Conservation (phyloP, 1,139 yeast genomes). For the Spathaspora sp. region DNA sequence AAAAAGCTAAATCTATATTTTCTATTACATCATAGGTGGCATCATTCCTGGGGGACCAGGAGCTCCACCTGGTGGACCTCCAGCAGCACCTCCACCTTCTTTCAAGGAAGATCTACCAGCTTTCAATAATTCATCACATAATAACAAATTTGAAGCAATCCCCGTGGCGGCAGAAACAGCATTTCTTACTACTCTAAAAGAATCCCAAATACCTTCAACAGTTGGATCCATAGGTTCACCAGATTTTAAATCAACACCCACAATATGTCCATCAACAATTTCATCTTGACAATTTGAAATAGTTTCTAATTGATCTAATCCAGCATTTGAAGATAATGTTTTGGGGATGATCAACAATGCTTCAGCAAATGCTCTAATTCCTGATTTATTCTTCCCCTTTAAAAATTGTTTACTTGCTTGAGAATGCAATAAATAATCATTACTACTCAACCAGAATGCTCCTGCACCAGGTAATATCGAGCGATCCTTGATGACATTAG, state of each 20-base stretch:
- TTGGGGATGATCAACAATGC: conserved; percentile 90
- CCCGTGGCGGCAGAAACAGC: conserved; percentile 93
- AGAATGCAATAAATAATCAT: conserved; percentile 59
- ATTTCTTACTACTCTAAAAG: conserved; percentile 89
- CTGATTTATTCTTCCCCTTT: conserved; percentile 87
- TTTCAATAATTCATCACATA: conserved; percentile 94
- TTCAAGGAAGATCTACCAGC: conserved; percentile 94
- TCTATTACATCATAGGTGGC: conserved; percentile 12
- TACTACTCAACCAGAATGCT: conserved; percentile 84
- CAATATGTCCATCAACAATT: conserved; percentile 74
- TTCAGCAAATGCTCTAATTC: conserved; percentile 91
- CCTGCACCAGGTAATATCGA: conserved; percentile 96
- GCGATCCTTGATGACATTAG: conserved; percentile 85
- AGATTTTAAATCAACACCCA: conserved; percentile 85
- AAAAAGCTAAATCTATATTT: not conserved
- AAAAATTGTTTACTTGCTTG: conserved; percentile 45
- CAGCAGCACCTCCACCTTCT: conserved; percentile 39
- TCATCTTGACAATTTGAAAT: conserved; percentile 90
- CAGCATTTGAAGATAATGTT: conserved; percentile 89
- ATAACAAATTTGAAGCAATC: conserved; percentile 84
- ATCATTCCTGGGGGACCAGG: conserved; percentile 18
- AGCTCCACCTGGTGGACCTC: conserved; percentile 16
- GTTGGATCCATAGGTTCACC: conserved; percentile 98
- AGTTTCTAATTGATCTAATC: conserved; percentile 89
- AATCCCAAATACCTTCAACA: conserved; percentile 95